A percentile compares a stretch with the other conserved stretches of the same genome.
These are phyloP conservation scores for Akanthomyces muscarius DNA, from an alignment of 2,329 filamentous ascomycete species.

Conservation along the genomic window DNA sequence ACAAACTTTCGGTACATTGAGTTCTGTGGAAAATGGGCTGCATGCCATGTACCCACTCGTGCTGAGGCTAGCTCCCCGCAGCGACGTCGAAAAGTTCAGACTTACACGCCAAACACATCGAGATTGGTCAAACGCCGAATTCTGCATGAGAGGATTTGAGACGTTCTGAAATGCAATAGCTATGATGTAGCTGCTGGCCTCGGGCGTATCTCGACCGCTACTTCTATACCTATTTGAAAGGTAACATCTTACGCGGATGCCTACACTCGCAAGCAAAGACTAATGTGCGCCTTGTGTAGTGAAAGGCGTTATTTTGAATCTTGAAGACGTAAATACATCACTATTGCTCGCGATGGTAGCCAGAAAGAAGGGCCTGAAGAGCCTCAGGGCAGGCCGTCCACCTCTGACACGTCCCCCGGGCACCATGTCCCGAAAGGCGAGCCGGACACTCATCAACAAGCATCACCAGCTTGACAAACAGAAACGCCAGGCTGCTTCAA, in stretches of 20 bases:
- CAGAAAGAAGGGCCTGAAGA: constrained; percentile 45
- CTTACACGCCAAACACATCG: constrained; percentile 1
- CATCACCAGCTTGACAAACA: constrained; percentile 64
- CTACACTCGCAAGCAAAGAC: not conserved
- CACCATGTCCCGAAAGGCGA: constrained; percentile 62
- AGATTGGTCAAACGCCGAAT: not conserved
- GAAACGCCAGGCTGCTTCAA: constrained; percentile 49
- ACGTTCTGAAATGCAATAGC: not conserved
- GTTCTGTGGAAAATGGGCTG: not conserved
- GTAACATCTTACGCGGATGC: not conserved
- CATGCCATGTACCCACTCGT: not conserved
- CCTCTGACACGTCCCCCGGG: constrained; percentile 49
- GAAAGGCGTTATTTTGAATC: not conserved
- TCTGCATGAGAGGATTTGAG: not conserved
- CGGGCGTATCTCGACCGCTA: too few relatives aligned
- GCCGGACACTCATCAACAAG: constrained; percentile 59
- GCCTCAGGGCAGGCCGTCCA: constrained; percentile 48
- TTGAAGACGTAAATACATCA: not conserved
- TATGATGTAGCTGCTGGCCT: not conserved
- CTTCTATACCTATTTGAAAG: not conserved
- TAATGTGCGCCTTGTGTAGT: not conserved
- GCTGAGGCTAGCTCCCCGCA: not conserved
- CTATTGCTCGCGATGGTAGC: constrained; percentile 36
- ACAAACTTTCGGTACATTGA: constrained; percentile 1
- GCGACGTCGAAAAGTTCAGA: not conserved